phyloP scores from a whole-genome alignment of 2,329 filamentous ascomycete species.

The Penicillium sp. region DNA sequence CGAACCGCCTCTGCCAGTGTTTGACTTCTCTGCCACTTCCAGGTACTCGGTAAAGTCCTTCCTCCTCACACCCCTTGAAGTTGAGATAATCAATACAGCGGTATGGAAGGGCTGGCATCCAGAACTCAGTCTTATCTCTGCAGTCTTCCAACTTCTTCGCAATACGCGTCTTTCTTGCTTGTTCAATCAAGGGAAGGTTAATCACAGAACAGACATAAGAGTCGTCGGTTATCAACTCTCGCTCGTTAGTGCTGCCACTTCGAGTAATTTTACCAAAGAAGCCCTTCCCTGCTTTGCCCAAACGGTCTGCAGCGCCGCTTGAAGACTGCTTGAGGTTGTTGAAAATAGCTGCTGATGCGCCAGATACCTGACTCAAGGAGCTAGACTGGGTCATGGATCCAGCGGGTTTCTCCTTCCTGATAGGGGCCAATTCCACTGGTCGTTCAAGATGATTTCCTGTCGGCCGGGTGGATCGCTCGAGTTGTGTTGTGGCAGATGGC shows the following conservation, averaged over 20 bases:
- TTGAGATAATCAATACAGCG: slow-evolving; percentile 94
- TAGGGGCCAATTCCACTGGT: slow-evolving; percentile 36
- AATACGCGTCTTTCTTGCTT: slow-evolving; percentile 87
- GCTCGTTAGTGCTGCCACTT: slow-evolving; percentile 65
- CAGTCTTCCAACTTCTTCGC: slow-evolving; percentile 85
- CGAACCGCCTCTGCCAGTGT: slow-evolving; percentile 89
- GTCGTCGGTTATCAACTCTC: slow-evolving; percentile 73
- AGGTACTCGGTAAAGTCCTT: slow-evolving; percentile 88
- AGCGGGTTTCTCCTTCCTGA: slow-evolving; percentile 34
- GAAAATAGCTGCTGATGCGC: slow-evolving; percentile 63
- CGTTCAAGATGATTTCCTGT: slow-evolving; percentile 65
- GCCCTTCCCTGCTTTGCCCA: slow-evolving; percentile 73
- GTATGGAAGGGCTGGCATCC: slow-evolving; percentile 97
- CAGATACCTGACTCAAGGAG: slow-evolving; percentile 51
- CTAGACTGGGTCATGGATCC: slow-evolving; percentile 45
- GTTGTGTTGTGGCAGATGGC: slow-evolving; percentile 60
- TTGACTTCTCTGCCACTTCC: slow-evolving; percentile 89
- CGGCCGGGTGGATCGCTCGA: slow-evolving; percentile 63
- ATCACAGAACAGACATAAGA: slow-evolving; percentile 83
- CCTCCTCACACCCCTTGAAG: slow-evolving; percentile 89
- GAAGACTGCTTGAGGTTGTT: slow-evolving; percentile 71
- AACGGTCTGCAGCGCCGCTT: slow-evolving; percentile 69
- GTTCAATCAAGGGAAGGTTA: slow-evolving; percentile 80
- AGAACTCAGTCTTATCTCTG: slow-evolving; percentile 94
- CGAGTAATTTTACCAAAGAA: slow-evolving; percentile 76